phyloP scores from a whole-genome alignment of 169 alveolate genomes.

The Cryptosporidium viatorum region DNA sequence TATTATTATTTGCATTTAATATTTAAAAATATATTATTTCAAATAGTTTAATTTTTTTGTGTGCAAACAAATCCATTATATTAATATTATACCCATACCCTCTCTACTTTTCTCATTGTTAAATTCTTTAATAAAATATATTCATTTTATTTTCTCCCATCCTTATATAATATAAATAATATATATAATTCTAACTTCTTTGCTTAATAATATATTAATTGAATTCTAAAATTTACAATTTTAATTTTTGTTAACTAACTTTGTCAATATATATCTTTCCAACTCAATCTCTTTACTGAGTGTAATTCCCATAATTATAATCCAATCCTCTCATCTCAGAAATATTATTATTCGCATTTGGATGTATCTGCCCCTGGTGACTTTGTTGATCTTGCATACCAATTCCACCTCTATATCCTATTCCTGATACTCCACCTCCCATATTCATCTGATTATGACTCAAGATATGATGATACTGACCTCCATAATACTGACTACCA shows the following conservation, averaged over 20 bases:
- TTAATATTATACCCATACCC: neutral
- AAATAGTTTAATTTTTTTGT: neutral
- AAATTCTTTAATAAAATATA: neutral
- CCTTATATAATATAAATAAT: neutral
- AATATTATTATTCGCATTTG: neutral
- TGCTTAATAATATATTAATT: too few species aligned
- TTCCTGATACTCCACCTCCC: neutral
- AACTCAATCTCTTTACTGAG: neutral
- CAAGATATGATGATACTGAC: neutral
- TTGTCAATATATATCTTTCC: neutral
- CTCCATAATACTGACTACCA: neutral
- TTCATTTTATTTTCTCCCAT: neutral
- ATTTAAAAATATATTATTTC: neutral
- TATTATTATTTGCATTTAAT: too few species aligned
- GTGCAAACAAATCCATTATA: neutral
- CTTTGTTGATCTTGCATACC: neutral
- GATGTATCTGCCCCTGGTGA: neutral
- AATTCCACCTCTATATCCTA: neutral
- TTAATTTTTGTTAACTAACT: neutral
- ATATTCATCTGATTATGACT: neutral
- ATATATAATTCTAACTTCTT: too few species aligned
- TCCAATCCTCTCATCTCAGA: neutral
- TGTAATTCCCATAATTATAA: neutral
- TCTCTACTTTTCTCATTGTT: neutral
- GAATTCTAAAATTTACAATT: too few species aligned